A percentile compares a stretch with the other conserved stretches of the same genome.
Conservation (phyloP, 257 asterid species). For the Penstemon eatonii region DNA sequence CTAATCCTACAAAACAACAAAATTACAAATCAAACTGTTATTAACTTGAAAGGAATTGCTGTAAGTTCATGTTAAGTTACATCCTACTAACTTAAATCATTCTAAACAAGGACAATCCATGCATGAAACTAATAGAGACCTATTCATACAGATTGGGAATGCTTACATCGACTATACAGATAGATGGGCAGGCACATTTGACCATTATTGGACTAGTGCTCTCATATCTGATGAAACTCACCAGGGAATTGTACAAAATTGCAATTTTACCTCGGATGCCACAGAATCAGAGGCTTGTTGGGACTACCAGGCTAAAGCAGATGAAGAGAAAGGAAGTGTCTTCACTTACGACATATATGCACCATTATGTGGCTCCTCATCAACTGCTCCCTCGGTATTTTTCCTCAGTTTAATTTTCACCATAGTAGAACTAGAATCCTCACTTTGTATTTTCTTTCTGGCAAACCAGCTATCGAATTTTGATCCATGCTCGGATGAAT, state of each 20-base stretch:
- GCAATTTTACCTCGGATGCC: slow-evolving; percentile 42
- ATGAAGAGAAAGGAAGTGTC: slow-evolving; percentile 14
- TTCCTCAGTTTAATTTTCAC: no score
- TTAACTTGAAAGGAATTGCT: slow-evolving; percentile 59
- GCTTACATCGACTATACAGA: slow-evolving; percentile 39
- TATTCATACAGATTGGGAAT: slow-evolving; percentile 52
- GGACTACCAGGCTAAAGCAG: slow-evolving; percentile 1
- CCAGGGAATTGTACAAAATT: slow-evolving; percentile 33
- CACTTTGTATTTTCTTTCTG: no score
- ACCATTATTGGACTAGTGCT: slow-evolving; percentile 49
- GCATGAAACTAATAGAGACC: no score
- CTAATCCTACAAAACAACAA: slow-evolving; percentile 53
- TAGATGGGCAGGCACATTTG: slow-evolving; percentile 30
- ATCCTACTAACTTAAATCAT: background rate
- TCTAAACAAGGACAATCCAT: no score
- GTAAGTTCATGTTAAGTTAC: slow-evolving; percentile 33
- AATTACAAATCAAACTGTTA: slow-evolving; percentile 40
- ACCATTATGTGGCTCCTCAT: slow-evolving; percentile 39
- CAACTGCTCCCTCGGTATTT: slow-evolving; percentile 24
- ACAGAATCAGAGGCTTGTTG: slow-evolving; percentile 28
- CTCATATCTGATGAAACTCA: slow-evolving; percentile 53
- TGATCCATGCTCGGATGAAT: slow-evolving; percentile 56
- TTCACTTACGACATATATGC: slow-evolving; percentile 45
- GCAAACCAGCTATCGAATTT: slow-evolving; percentile 18
- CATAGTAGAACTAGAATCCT: no score